Evolutionary conservation across 1,139 yeast species (phyloP).

Genomic region (Blastobotrys aristatus): DNA sequence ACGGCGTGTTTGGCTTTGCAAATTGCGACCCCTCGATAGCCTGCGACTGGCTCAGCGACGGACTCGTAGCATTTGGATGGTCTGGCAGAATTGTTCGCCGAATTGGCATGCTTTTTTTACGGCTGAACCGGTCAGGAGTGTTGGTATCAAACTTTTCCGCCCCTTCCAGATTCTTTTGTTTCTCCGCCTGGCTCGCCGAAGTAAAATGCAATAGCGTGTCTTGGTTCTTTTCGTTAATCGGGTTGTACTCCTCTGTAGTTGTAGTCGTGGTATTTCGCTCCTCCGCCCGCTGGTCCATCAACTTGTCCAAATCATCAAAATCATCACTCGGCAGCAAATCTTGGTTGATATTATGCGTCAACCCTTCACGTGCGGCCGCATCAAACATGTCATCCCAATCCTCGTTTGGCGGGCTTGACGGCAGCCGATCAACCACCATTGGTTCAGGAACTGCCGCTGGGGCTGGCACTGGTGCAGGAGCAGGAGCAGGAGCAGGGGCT

Average conservation of each 20-base stretch:
- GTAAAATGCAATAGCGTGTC: conserved; percentile 12
- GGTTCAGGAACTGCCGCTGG: not conserved
- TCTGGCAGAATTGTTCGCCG: conserved; percentile 4
- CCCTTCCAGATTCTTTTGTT: conserved; percentile 3
- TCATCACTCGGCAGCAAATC: conserved; percentile 9
- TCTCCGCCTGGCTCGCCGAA: conserved; percentile 15
- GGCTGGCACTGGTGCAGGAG: conserved; percentile 40
- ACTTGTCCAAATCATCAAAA: conserved; percentile 5
- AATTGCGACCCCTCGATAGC: not conserved
- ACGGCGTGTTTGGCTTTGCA: conserved; percentile 8
- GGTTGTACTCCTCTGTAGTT: conserved; percentile 5
- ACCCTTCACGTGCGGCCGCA: conserved; percentile 6
- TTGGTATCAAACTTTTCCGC: conserved; percentile 4
- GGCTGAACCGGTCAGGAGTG: conserved; percentile 10
- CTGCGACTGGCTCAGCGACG: conserved; percentile 5
- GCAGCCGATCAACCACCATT: not conserved
- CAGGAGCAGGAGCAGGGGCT: not conserved
- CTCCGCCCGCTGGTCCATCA: not conserved
- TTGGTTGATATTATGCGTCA: not conserved
- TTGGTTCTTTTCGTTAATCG: conserved; percentile 11
- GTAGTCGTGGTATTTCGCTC: not conserved
- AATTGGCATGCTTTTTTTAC: conserved; percentile 7
- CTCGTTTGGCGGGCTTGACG: conserved; percentile 10
- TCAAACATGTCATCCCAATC: conserved; percentile 1
- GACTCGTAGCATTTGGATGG: not conserved